Conservation (phyloP, 2,329 filamentous ascomycete species). For the Calonectria montana region DNA sequence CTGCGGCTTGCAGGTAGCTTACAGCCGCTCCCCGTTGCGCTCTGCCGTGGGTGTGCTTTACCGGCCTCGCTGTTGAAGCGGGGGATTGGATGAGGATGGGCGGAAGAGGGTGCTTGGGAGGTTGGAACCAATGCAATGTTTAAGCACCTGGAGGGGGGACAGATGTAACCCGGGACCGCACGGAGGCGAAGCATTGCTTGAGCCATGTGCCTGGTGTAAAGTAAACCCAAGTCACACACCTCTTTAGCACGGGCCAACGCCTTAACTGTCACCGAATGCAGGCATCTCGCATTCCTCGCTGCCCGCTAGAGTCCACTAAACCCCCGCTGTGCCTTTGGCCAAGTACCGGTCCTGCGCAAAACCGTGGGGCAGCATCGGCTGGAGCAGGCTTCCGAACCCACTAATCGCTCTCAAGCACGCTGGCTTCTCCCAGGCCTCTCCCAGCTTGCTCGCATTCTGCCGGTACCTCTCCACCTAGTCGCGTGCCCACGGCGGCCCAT, state of each 20-base stretch:
- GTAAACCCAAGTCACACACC: slow-evolving; percentile 16
- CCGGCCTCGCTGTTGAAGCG: not conserved
- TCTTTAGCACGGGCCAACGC: slow-evolving; percentile 16
- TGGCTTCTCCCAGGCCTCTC: not conserved
- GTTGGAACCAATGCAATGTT: not conserved
- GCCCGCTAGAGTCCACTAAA: slow-evolving; percentile 9
- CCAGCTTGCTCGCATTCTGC: slow-evolving; percentile 1
- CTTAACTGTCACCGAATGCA: slow-evolving; percentile 4
- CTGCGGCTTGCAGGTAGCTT: not conserved
- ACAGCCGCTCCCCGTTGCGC: not conserved
- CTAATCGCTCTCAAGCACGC: not conserved
- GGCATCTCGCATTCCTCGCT: slow-evolving; percentile 1
- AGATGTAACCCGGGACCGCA: slow-evolving; percentile 3
- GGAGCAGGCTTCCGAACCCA: slow-evolving; percentile 1
- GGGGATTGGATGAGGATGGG: slow-evolving; percentile 2
- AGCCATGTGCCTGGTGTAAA: slow-evolving; percentile 25
- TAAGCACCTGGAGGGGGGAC: not conserved
- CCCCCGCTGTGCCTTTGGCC: slow-evolving; percentile 4
- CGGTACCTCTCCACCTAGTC: slow-evolving; percentile 28
- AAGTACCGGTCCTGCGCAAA: slow-evolving; percentile 26
- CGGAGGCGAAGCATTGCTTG: slow-evolving; percentile 16
- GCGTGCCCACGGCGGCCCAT: slow-evolving; percentile 27
- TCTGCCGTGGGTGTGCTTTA: not conserved
- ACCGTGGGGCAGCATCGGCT: slow-evolving; percentile 26
- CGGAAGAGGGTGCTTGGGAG: not conserved